Percentiles rank a stretch among this genome's conserved stretches.
Evolutionary conservation across 345 rosid genomes (phyloP).

Genomic region (Ailanthus altissimus): DNA sequence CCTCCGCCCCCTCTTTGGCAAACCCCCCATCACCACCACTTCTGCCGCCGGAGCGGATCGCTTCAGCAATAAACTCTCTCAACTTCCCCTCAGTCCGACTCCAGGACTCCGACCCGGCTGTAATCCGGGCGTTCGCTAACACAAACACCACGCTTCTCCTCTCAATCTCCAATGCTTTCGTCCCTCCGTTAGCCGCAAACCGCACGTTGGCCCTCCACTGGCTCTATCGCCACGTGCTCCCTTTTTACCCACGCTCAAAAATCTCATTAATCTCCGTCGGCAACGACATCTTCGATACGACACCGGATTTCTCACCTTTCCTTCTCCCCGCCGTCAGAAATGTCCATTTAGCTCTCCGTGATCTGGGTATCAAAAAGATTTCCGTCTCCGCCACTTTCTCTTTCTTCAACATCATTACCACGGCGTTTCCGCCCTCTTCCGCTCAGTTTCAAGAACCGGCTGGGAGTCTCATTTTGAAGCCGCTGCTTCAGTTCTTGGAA

Average conservation of each 20-base stretch:
- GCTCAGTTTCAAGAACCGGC: conserved; percentile 69
- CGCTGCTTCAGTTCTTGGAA: conserved; percentile 71
- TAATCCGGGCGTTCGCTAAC: conserved; percentile 75
- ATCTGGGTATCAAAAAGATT: conserved; percentile 63
- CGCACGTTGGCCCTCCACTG: conserved; percentile 72
- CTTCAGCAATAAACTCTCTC: conserved; percentile 45
- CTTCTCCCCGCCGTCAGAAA: conserved; percentile 74
- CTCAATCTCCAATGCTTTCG: conserved; percentile 71
- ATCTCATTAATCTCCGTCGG: conserved; percentile 84
- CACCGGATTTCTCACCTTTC: conserved; percentile 44
- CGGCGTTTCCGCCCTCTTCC: conserved; percentile 80
- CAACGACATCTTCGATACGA: conserved; percentile 50
- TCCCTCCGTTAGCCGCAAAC: conserved; percentile 71
- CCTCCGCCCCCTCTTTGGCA: conserved; percentile 15
- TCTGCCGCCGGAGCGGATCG: conserved; percentile 44
- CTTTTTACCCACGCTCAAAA: conserved; percentile 75
- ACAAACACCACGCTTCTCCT: conserved; percentile 79
- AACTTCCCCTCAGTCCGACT: conserved; percentile 59
- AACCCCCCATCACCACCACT: conserved; percentile 23
- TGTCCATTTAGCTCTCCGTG: conserved; percentile 51
- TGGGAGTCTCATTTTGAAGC: conserved; percentile 55
- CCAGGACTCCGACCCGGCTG: conserved; percentile 52
- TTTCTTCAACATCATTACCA: conserved; percentile 61
- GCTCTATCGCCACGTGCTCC: conserved; percentile 75
- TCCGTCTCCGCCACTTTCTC: conserved; percentile 85